Base-by-base conservation (phyloP, 352 stramenopile genomes). In the Nothophytophthora sp. region DNA sequence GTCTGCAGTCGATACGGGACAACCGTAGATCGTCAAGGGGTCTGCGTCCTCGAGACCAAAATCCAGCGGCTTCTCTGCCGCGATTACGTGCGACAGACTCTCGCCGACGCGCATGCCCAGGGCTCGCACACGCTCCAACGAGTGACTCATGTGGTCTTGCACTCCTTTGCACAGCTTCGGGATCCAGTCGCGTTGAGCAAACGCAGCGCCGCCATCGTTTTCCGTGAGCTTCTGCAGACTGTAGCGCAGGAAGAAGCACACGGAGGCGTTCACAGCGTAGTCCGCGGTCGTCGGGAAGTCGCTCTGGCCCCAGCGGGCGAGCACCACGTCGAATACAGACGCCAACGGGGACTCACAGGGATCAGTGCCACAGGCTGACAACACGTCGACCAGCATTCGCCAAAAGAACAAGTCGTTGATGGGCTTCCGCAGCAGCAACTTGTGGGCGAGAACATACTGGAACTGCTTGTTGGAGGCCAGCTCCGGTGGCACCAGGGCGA, bases 71-170 rank as follows among this genome's bases (percentile, higher is more conserved):
- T 90, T 73, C 19, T 88, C 81, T 7, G 78, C 56, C 5, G 78
- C 70, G 20, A 88, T 73, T 15, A 92, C 48, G 32, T 58, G 50
- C 13, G 81, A 88, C 5, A 90, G 8, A 34, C 59, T 90, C 56
- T 92, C 78, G 5, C 74, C 81, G 10, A 92, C 75, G 9, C 77
- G 74, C 78, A 92, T 92, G 1, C 78, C 81, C 20, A 90, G 55
- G 13, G 54, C 32, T 28, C 78, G 76, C 36, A 81, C 71, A n/a
- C 67, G 55, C 52, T 81, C 66, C 6, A 88, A 39, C 2, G 76
- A 88, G 43, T 90, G 74, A 7, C 51, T 65, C 74, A 92, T 88
- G 61, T 90, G 79, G 11, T 73, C 60, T 63, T 92, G 81, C 2
- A 92, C 74, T 11, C 81, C 81, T 47, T 86, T 82, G 47, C 78